Evolutionary conservation across 108 stramenopile genomes (phyloP), one percentile per base, ranked within the genome.

Genomic region (Pseudonitzschia multistriata): DNA sequence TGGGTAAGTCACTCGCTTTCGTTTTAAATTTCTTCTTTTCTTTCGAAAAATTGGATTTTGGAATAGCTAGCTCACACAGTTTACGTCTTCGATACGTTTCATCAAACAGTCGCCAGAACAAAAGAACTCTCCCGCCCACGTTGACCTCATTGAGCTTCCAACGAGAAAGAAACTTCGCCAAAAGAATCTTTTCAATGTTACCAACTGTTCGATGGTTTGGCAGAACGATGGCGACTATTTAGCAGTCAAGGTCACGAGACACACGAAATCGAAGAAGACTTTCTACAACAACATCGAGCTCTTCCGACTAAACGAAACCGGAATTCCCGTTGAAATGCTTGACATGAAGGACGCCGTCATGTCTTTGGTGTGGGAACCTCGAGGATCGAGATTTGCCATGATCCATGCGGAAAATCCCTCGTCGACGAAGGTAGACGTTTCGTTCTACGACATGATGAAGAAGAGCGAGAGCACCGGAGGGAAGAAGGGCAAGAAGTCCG

Each of bases 221-320:
- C 96, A 98, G 67, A 74, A 90, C 31, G 85, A 93, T 33, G 98
- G 98, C 15, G 86, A 92, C 34, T 98, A 96, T 74, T 78, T 97
- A 1, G 97, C 96, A 39, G 96, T 97, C 66, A 96, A 96, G 84
- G 96, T 96, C 13, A 91, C 94, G 0, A 77, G 95, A 30, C 97
- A 96, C 68, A 95, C 94, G 42, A 97, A 97, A 74, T 88, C 85
- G 60, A 97, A 97, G 79, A 98, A 98, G 88, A 96, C 95, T 2
- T 71, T 93, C 68, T 97, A 95, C 87, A 88, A 92, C 79, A 95
- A 95, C 67, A 85, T 98, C 67, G 96, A 97, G 77, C 80, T 98
- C 57, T 97, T 98, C 79, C 86, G 96, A 49, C 75, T 97, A 29
- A 85, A 85, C 59, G 87, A 93, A 57, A 72, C 79, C 1, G 91